phyloP scores from a whole-genome alignment of 768 basidiomycete genomes.

The Boletus rufocinnamomeus region DNA sequence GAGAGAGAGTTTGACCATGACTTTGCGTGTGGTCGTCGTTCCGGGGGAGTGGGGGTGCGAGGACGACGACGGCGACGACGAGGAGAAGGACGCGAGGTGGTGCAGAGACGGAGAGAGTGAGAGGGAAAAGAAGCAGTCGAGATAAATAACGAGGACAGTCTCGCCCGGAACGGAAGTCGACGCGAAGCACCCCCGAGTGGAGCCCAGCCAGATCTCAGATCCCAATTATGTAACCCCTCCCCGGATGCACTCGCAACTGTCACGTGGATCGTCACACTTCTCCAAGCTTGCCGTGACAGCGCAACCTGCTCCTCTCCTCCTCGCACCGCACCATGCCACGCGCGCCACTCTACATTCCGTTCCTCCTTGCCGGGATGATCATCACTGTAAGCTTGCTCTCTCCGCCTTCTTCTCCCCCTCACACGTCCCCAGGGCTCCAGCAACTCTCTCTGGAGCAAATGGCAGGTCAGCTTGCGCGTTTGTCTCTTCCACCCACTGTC shows the following conservation, averaged over 20 bases:
- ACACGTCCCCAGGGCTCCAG: constrained; percentile 58
- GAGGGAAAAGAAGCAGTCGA: constrained; percentile 33
- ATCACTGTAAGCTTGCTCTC: constrained; percentile 56
- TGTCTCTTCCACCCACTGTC: no score
- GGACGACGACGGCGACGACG: constrained; percentile 21
- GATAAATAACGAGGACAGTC: constrained; percentile 36
- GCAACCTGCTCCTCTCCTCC: not conserved
- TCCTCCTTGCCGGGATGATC: constrained; percentile 92
- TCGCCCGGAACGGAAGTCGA: constrained; percentile 29
- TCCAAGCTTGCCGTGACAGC: constrained; percentile 9
- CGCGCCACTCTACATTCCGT: constrained; percentile 64
- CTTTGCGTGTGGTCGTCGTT: constrained; percentile 18
- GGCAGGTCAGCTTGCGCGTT: constrained; percentile 54
- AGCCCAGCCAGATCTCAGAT: constrained; percentile 32
- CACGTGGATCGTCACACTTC: constrained; percentile 26
- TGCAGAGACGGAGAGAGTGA: constrained; percentile 18
- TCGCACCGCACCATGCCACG: constrained; percentile 54
- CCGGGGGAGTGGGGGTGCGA: constrained; percentile 16
- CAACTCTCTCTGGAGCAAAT: constrained; percentile 83
- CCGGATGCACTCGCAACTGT: not conserved
- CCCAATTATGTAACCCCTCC: not conserved
- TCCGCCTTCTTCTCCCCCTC: not conserved
- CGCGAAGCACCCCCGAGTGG: constrained; percentile 34
- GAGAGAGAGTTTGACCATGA: constrained; percentile 72
- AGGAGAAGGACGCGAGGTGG: constrained; percentile 14